Evolutionary conservation across 257 asterid species (phyloP), one percentile per base, ranked within the genome.

Genomic region (Capsicum chinense): DNA sequence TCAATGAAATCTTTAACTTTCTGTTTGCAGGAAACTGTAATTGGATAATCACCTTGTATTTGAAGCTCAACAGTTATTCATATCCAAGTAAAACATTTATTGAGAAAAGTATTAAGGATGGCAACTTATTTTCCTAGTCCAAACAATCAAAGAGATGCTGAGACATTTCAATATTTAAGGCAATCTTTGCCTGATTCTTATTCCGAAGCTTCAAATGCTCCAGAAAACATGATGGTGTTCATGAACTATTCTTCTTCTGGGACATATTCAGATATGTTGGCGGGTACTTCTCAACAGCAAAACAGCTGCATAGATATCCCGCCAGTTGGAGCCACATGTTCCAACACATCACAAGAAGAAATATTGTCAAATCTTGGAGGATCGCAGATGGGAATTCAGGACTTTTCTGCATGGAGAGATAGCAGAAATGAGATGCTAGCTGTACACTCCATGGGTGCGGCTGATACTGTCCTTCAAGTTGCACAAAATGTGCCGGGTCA

Each of bases 171-270:
- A 85, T 90, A 94, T 83, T 83, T 85, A 21, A 89, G 94, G 90
- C 93, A 90, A 81, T 85, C 87, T 85, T 87, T 89, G 84, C 86
- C 95, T 13, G 35, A 67, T 83, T 87, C 95, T 71, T 90, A 89
- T 85, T 86, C 97, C 14, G 91, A 92, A 84, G 84, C 92, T 13
- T 88, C 90, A 7, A 71, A 88, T 85, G 88, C 88, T 50, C 88
- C 82, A 9, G 86, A 88, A 26, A 91, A 89, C 87, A 88, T 88
- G 71, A 90, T 88, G 82, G 86, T 89, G 93, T 92, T 90, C 59
- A 90, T 91, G 94, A 91, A 90, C 39, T 92, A 90, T 89, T 79
- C 93, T 7, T 87, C 98, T 37, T 91, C 95, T 0, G 91, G 89
- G 56, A 64, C 89, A 52, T 91, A 87, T 79, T 83, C 95, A 1